Evolutionary conservation across 106 monocot species (phyloP), one percentile per base, ranked within the genome.

Genomic region (Xerophyta viscosa): DNA sequence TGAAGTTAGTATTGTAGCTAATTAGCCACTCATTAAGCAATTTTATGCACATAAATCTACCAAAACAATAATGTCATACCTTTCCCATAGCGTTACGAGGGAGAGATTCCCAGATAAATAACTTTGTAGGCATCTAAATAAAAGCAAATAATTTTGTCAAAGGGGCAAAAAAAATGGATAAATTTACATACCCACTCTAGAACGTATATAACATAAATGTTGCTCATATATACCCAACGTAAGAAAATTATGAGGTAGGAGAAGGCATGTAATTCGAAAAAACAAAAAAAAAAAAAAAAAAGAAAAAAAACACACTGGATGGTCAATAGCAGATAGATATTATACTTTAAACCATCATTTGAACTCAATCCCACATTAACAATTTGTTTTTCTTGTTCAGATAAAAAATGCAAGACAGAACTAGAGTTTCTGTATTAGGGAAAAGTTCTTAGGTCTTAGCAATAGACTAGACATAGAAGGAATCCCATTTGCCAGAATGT

Each of bases 11-110:
- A 63, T 27, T 4, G 1, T 18, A 31, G 6, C 1, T 1, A 2
- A 33, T 5, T 33, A 33, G 7, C 5, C 10, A 1, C n/a, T n/a
- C 27, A 31, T 5, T 48, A 20, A 8, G 48, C 24, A 24, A 24
- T 2, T 22, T 12, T 12, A 2, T 6, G 3, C 24, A 22, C 6
- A 21, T 12, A 24, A 46, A 46, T 8, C 4, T 3, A 22, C 7
- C 17, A 9, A 19, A 30, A 54, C 50, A 8, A 43, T 43, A 9
- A 51, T 0, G 49, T 28, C 39, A 66, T 45, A 98, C 96, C 86
- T 98, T 98, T 74, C 90, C 90, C 98, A 98, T 98, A 14, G 98
- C 98, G 66, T 98, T 98, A 50, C 98, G 68, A 18, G 98, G 98
- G 65, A 98, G 89, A 21, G 70, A 63, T 26, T 89, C 73, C 98